Percentiles rank a stretch among this genome's conserved stretches.
Evolutionary conservation across 306 rosid genomes (phyloP).

Genomic region (Vigna hirtella): DNA sequence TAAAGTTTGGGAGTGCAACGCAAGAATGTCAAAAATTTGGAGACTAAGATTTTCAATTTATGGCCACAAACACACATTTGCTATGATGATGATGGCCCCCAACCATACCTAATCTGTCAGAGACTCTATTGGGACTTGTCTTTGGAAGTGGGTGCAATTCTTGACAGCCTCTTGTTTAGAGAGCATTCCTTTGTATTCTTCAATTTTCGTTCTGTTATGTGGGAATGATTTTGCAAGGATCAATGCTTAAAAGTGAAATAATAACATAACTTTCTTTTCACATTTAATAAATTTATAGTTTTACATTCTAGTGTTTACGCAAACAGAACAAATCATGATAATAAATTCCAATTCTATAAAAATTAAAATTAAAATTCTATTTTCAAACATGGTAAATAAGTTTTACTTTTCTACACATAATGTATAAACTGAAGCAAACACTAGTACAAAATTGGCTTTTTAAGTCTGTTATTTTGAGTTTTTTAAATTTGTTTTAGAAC

Average conservation of each 20-base stretch:
- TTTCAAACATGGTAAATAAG: too few relatives aligned
- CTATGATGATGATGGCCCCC: slow-evolving; percentile 24
- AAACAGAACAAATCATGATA: neutral
- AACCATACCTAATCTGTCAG: slow-evolving; percentile 41
- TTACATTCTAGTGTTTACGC: too few relatives aligned
- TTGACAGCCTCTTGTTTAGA: neutral
- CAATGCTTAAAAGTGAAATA: neutral
- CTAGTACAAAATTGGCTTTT: too few relatives aligned
- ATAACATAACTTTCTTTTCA: neutral
- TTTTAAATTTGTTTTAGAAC: too few relatives aligned
- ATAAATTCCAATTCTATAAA: too few relatives aligned
- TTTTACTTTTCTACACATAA: too few relatives aligned
- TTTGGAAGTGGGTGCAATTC: slow-evolving; percentile 30
- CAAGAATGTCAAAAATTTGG: slow-evolving; percentile 30
- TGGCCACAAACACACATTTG: slow-evolving; percentile 35
- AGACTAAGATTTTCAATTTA: slow-evolving; percentile 30
- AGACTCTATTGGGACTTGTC: slow-evolving; percentile 28
- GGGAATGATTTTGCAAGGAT: neutral
- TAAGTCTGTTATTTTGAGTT: too few relatives aligned
- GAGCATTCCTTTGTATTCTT: neutral
- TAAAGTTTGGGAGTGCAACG: slow-evolving; percentile 45
- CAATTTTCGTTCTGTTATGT: neutral
- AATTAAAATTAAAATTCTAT: too few relatives aligned
- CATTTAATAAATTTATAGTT: too few relatives aligned
- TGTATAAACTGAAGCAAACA: too few relatives aligned